Conservation (phyloP, 768 basidiomycete genomes). For the Suillus clintonianus region DNA sequence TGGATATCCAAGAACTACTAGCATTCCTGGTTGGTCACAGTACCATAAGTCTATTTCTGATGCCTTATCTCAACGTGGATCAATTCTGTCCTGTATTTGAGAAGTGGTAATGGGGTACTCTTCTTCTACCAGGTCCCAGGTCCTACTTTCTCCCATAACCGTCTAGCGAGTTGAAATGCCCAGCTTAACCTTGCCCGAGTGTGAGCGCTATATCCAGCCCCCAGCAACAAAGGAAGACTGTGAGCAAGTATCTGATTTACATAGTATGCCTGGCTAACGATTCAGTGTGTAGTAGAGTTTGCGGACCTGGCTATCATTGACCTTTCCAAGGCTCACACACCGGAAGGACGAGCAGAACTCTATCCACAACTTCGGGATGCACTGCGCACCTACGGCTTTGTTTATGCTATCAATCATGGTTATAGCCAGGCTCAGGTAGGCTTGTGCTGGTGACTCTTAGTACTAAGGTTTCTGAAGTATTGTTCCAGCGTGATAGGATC, state of each 20-base stretch:
- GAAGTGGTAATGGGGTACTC: neutral
- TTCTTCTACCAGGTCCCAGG: neutral
- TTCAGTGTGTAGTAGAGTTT: slow-evolving; percentile 2
- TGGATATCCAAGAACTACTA: too few relatives aligned
- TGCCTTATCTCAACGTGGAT: neutral
- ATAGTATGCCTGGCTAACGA: neutral
- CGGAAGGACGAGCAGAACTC: slow-evolving; percentile 8
- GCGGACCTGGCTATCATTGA: slow-evolving; percentile 8
- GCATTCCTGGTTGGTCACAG: neutral
- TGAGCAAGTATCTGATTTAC: neutral
- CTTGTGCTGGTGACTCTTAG: too few relatives aligned
- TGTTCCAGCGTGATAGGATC: slow-evolving; percentile 41
- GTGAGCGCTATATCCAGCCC: slow-evolving; percentile 3
- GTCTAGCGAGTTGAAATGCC: neutral
- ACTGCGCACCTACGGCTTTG: slow-evolving; percentile 35
- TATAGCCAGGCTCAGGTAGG: slow-evolving; percentile 42
- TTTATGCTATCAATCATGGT: slow-evolving; percentile 53
- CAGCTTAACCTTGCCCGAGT: slow-evolving; percentile 6
- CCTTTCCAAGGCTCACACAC: slow-evolving; percentile 4
- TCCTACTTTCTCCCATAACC: neutral
- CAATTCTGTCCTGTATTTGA: neutral
- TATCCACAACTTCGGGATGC: slow-evolving; percentile 8
- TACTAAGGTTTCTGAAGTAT: neutral
- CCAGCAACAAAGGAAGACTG: slow-evolving; percentile 3
- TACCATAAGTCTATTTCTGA: neutral